Evolutionary conservation across 768 basidiomycete genomes (phyloP), one percentile per base, ranked within the genome.

Genomic region (Tylopilus plumbeoviolaceoides): DNA sequence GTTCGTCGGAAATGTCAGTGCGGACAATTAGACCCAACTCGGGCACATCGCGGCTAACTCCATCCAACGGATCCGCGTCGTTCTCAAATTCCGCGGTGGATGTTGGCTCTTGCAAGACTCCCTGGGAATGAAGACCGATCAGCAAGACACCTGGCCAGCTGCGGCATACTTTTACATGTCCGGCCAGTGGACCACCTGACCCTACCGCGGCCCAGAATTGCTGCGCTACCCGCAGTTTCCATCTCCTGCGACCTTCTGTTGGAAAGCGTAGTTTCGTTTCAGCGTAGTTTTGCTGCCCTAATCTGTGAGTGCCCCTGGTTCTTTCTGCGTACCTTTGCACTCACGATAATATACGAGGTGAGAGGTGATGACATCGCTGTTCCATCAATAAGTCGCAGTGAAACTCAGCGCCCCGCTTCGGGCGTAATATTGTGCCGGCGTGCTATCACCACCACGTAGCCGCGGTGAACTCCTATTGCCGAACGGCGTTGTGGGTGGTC

Each of bases 1-100:
- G 70, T 31, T 89, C 85, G 63, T 87, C 69, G 9, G 81, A 75
- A 64, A 78, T 90, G 60, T 91, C 87, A 10, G 88, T 85, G 36
- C 89, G 82, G n/a, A 91, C 63, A 43, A 91, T 63, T 53, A 90
- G 60, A 14, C 87, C 87, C 39, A 82, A 60, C 51, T 80, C 79
- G 1, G 74, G 74, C 7, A 70, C 75, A 21, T 80, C 74, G 20
- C 71, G 65, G 30, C 78, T 57, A 46, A 72, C 56, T 11, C 62
- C 63, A 64, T 88, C 85, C 54, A 79, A 63, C 2, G 79, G 79
- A 66, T 89, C 87, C 9, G 65, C 63, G 61, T 85, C 85, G 7
- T 54, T 61, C 38, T 58, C 53, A 48, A 63, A 66, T 43, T 67
- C 67, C 30, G 59, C 61, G 39, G 50, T 47, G 4, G 58, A 56